These are phyloP conservation scores for Boechera retrofracta DNA, from an alignment of 345 rosid genomes.

Conservation along the genomic window DNA sequence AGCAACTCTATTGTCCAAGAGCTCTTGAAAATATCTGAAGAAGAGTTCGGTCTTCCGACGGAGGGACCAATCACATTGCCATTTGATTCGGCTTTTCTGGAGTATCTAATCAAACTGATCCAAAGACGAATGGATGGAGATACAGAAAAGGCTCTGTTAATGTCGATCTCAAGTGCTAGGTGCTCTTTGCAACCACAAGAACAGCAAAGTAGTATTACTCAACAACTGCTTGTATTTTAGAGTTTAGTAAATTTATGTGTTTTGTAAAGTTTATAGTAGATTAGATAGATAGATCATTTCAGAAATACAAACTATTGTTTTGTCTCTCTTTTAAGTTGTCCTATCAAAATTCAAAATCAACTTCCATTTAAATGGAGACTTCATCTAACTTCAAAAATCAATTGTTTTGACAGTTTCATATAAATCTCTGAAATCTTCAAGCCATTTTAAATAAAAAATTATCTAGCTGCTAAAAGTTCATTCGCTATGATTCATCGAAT, in stretches of 20 bases:
- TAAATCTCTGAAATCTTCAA: not conserved
- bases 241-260: not conserved
- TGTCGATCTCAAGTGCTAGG: not conserved
- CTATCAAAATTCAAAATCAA: not conserved
- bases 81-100: not conserved
- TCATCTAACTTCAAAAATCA: not conserved
- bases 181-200: not conserved
- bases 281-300: not conserved
- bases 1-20: not conserved
- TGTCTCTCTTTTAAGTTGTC: not conserved
- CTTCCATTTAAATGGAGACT: not conserved
- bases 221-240: not conserved
- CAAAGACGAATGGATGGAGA: not conserved
- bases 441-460: not conserved
- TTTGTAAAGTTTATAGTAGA: not conserved
- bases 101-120: not conserved
- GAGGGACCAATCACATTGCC: conserved; percentile 3
- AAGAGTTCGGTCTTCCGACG: not conserved
- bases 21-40: not conserved
- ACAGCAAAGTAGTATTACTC: not conserved
- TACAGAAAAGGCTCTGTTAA: not conserved
- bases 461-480: not conserved
- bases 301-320: not conserved
- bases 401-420: not conserved
- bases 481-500: not conserved